Base-by-base conservation (phyloP, 139 green algal genomes). In the Helicosporidium sp. region DNA sequence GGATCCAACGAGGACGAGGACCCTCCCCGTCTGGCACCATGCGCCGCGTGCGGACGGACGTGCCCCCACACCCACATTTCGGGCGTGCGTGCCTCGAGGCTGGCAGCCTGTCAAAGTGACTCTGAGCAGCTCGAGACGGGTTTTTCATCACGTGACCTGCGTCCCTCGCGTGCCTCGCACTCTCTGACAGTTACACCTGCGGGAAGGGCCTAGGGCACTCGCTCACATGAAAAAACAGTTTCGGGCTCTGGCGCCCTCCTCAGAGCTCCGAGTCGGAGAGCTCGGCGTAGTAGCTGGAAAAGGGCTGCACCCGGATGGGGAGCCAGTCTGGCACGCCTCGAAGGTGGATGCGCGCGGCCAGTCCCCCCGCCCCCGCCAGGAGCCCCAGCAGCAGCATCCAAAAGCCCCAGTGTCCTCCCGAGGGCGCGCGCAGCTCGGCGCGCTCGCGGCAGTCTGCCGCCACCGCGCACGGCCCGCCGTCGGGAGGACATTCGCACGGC, bases 31-130 rank as follows among this genome's bases (percentile, higher is more conserved):
- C 31, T 37, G 31, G 44, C 41, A 26, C 41, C 57, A 2, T 65
- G 57, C 27, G 49, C 58, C 26, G 57, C 48, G 26, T 65, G 57
- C 7, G 57, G 57, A 12, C 33, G 57, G 42, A 49, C 50, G 13
- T 65, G 54, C 49, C 57, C 57, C 5, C 57, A 65, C 34, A 34
- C 60, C 46, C 57, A 65, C 35, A 54, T 65, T 4, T 34, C 50
- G 5, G 37, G 35, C 2, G 46, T 45, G 31, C 42, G 35, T 20
- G 26, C 44, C 26, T 37, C 1, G 31, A 37, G 10, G 31, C 31
- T 37, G 31, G 10, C 31, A 37, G 13, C 31, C 10, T 13, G 31
- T 37, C 10, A 13, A 1, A 37, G 31, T 18, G 10, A 37, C 31
- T 37, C 31, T n/a, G n/a, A n/a, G n/a, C n/a, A n/a, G n/a, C n/a